Base-by-base conservation (phyloP, 805 yeast species). In the Kazachstania kunashirensis region DNA sequence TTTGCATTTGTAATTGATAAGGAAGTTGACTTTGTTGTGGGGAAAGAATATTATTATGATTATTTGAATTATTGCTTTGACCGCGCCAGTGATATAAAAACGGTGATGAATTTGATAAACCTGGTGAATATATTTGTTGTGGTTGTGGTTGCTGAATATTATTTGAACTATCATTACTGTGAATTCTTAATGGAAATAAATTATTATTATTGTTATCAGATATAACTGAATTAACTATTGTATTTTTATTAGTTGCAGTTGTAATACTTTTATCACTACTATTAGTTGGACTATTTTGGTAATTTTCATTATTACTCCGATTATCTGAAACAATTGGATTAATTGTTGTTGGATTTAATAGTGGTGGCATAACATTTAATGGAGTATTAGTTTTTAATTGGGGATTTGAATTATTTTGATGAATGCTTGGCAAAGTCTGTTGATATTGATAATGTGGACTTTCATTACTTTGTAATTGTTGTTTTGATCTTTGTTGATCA, bases 371-470 rank as follows among this genome's bases (percentile, higher is more conserved):
- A 15, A 12, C 25, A 16, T 21, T 34, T 16, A 34, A 28, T 12
- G 37, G 32, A 11, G 20, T 21, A 15, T 18, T 19, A 4, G 25
- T 31, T 19, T 30, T 24, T n/a, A 33, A 17, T n/a, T 33, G 36
- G 9, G 23, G 13, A 20, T 25, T 34, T 4, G 33, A 29, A 23
- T 16, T 23, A 27, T 20, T 24, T 24, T 37, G 40, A 24, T 33
- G 33, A 6, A 37, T 27, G 11, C 36, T 27, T 12, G 36, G 36
- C 20, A 38, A 21, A 12, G 19, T 33, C 19, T 33, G 29, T 17
- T 33, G 37, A 23, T 38, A 38, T n/a, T 38, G 44, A 35, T 35
- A 32, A 16, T 36, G 34, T 16, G 39, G 35, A 31, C 34, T 29
- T 19, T 30, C n/a, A n/a, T n/a, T n/a, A n/a, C n/a, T n/a, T n/a